Base-by-base conservation (phyloP, 177 flowering plant genomes). In the Telopea speciosissima region DNA sequence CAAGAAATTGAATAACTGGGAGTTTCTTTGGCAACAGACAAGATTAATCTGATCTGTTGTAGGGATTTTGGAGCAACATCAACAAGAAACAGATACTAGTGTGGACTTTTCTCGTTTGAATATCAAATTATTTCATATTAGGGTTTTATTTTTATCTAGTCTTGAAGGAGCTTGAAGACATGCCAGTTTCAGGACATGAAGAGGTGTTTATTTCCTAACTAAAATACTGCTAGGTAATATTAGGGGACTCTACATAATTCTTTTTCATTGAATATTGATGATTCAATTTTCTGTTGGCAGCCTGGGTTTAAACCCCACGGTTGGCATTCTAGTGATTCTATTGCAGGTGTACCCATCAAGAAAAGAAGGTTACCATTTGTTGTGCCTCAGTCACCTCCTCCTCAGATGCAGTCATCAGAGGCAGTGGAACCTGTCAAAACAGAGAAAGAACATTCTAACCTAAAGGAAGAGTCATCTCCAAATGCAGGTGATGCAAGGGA, bases 281-380 rank as follows among this genome's bases (percentile, higher is more conserved):
- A 60, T 65, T 79, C 70, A 24, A 62, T 77, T 65, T 78, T 78
- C 33, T 76, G 19, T 83, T 80, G 73, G 73, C 82, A 81, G 87
- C 75, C 72, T 72, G 79, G 76, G 81, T 71, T 76, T 24, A 77
- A 74, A 66, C 44, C 80, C 49, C 26, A 76, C 77, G 61, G 74
- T 63, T 63, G 70, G 78, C 77, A 78, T 33, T 75, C 75, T 81
- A 75, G 88, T 78, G 76, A 76, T 74, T 74, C 73, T 73, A 36
- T 72, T 77, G 81, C 82, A 68, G 83, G 80, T 79, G 72, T 88
- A 63, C 92, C 92, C 54, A 78, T 88, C 70, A 88, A 88, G 84
- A 88, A 88, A 78, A 80, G 92, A 75, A 84, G 81, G 80, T 76
- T 76, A 59, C 83, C 77, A 0, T 65, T 85, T 23, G 64, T 81